Percentiles rank a stretch among this genome's conserved stretches.
Conservation (phyloP, 2,329 filamentous ascomycete genomes). For the Diaporthe destruens region DNA sequence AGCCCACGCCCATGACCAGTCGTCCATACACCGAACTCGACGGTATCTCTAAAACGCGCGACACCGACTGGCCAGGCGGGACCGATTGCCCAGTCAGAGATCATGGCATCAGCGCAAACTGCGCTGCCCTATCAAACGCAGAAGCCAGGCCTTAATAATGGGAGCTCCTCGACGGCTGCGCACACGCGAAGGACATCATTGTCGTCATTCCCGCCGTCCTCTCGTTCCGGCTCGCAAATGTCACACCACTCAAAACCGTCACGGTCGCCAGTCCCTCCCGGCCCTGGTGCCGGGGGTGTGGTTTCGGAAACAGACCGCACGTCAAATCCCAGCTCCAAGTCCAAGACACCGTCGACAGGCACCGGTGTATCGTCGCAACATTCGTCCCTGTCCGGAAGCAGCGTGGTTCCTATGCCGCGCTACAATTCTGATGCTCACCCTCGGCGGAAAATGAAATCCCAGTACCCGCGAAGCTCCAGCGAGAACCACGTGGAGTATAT, state of each 20-base stretch:
- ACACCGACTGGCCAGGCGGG: slow-evolving; percentile 8
- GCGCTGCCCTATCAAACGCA: slow-evolving; percentile 59
- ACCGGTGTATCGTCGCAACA: slow-evolving; percentile 71
- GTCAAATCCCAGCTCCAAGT: slow-evolving; percentile 71
- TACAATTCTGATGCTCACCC: slow-evolving; percentile 64
- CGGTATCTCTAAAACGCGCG: not conserved
- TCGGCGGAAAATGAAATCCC: slow-evolving; percentile 73
- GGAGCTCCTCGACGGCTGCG: slow-evolving; percentile 44
- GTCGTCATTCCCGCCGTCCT: slow-evolving; percentile 72
- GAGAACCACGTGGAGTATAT: slow-evolving; percentile 99
- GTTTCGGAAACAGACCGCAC: slow-evolving; percentile 66
- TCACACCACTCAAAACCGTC: slow-evolving; percentile 66
- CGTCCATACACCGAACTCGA: slow-evolving; percentile 9
- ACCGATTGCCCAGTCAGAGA: not conserved
- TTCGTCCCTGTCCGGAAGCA: slow-evolving; percentile 65
- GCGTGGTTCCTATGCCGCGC: slow-evolving; percentile 50
- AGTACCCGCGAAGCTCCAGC: slow-evolving; percentile 78
- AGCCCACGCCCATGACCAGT: slow-evolving; percentile 17
- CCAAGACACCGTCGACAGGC: slow-evolving; percentile 68
- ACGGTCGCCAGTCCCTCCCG: slow-evolving; percentile 65
- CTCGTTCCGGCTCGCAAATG: slow-evolving; percentile 70
- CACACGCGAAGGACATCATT: slow-evolving; percentile 68
- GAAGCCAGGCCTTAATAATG: slow-evolving; percentile 52
- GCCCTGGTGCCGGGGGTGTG: slow-evolving; percentile 40
- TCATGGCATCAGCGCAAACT: slow-evolving; percentile 57